phyloP scores from a whole-genome alignment of 108 stramenopile genomes.

The Discostella stelligeroides region DNA sequence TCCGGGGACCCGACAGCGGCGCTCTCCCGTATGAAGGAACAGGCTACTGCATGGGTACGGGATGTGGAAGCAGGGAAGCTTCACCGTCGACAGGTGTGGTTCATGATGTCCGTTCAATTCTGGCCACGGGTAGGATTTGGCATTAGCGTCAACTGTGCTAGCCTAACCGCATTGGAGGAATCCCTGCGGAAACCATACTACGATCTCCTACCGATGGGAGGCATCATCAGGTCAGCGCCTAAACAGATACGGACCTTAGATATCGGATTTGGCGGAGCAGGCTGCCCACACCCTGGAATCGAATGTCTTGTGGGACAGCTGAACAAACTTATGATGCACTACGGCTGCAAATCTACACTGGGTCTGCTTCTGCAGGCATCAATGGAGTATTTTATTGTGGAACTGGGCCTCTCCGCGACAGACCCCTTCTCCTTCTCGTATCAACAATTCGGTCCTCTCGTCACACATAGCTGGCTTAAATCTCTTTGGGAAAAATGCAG shows the following conservation, averaged over 20 bases:
- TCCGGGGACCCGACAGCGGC: neutral
- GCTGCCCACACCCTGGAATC: too few relatives aligned
- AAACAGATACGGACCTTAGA: conserved; percentile 1
- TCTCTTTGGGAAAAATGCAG: too few relatives aligned
- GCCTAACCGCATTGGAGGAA: neutral
- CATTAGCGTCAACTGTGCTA: neutral
- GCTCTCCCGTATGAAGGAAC: neutral
- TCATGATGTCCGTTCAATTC: conserved; percentile 5
- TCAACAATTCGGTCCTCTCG: neutral
- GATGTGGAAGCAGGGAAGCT: neutral
- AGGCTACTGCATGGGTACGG: neutral
- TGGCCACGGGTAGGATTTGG: too few relatives aligned
- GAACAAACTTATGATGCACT: too few relatives aligned
- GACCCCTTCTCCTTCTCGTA: neutral
- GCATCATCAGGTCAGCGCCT: neutral
- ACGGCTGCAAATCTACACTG: conserved; percentile 4
- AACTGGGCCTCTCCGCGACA: neutral
- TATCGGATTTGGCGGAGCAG: conserved; percentile 10
- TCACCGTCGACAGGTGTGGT: conserved; percentile 6
- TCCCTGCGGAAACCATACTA: conserved; percentile 10
- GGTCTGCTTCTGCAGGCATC: neutral
- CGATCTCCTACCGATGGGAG: conserved; percentile 1
- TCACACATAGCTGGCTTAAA: conserved; percentile 5
- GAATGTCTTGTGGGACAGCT: too few relatives aligned
- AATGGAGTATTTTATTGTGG: conserved; percentile 1